Evolutionary conservation across 2,329 filamentous ascomycete genomes (phyloP), one percentile per base, ranked within the genome.

Genomic region (Alternaria novae-zelandiae): DNA sequence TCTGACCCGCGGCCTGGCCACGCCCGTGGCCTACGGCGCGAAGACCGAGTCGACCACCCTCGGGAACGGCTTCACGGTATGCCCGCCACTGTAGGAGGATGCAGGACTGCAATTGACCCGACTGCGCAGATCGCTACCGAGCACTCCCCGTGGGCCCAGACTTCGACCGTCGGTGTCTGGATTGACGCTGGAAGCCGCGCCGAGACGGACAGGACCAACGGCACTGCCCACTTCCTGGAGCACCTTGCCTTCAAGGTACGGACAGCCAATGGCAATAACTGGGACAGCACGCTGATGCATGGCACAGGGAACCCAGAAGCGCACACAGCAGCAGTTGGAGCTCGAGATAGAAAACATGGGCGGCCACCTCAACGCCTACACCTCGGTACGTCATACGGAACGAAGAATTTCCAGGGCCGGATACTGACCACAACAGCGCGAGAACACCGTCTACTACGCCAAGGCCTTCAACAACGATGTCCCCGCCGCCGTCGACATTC

Each of bases 281-380:
- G 55, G 54, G 57, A 59, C 23, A 53, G 58, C 55, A 65, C 28
- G 72, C 78, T 78, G 70, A 79, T 70, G 62, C 51, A 47, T 60
- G 51, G 57, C 49, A 68, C 63, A 94, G 94, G 96, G 96, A 76
- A 99, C 96, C 74, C 88, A 91, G 83, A 97, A 92, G 86, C 90
- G 96, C 83, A 94, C 92, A 71, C 96, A 99, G 85, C 92, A 96
- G 82, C 96, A 99, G 86, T 88, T 99, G 81, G 96, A 99, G 87
- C 90, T 99, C 71, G 96, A 99, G 87, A 98, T 99, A 80, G 96
- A 99, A 88, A 99, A 99, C 86, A 97, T 99, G 93, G 96, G 96
- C 82, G 96, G 93, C 71, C 96, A 99, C 86, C 88, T 99, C 77
- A 99, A 99, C 85, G 96, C 96, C 82, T 99, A 99, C 87, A 99